Base-by-base conservation (phyloP, 1,139 yeast genomes). In the Nakaseomyces uthaithaninus region DNA sequence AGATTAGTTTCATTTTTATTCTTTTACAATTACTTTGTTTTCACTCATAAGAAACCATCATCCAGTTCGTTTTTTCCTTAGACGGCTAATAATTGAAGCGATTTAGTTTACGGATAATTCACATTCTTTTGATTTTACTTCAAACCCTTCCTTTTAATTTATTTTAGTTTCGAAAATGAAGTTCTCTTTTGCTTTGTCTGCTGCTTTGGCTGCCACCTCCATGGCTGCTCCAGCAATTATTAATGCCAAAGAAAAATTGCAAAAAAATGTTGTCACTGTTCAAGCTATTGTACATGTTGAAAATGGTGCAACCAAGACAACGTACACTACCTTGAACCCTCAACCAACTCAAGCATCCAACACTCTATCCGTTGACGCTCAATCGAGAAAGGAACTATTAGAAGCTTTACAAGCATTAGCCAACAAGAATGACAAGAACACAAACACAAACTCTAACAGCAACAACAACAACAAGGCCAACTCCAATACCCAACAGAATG, bases 221-320 rank as follows among this genome's bases (percentile, higher is more conserved):
- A 26, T 58, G 14, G 65, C 61, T 40, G 64, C 62, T 27, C 64
- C 63, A 42, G 63, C 57, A 33, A 60, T 52, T 28, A 60, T 59
- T 44, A 61, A 64, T 31, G 55, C 56, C 44, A 62, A 64, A 6
- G 48, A 53, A 37, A 57, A 55, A 36, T 54, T 42, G 16, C 57
- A 53, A 37, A 39, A 35, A 11, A 44, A 44, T 16, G 51, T 48
- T 16, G 44, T 50, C 15, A 45, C 50, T 16, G 58, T 54, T 33
- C 47, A 51, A 39, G 59, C 56, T 37, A 35, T 47, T 19, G 53
- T 53, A 19, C 48, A 50, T 44, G 50, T 50, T 24, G 51, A 50
- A 34, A 43, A 48, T 35, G 54, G 53, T 35, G 45, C 44, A 11
- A 46, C 52, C 9, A 41, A 50, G 31, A 60, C 62, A n/a, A 59